phyloP scores from a whole-genome alignment of 1,284 basidiomycete genomes.

The Sporisorium exsertum region DNA sequence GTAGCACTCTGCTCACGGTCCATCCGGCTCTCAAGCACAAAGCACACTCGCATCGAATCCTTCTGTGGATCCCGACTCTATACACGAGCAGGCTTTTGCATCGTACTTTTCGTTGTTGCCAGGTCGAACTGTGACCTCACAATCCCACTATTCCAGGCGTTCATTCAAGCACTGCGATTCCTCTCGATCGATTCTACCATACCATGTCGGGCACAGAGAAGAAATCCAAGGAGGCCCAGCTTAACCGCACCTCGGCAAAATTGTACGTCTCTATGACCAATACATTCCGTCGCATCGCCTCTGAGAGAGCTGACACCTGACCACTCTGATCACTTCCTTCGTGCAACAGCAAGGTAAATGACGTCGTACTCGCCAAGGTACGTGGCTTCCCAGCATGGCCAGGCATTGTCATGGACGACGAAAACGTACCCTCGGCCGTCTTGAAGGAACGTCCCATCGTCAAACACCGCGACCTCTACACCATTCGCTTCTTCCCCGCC shows the following conservation, averaged over 20 bases:
- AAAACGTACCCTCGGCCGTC: slow-evolving; percentile 75
- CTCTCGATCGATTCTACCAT: not conserved
- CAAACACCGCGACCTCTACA: slow-evolving; percentile 80
- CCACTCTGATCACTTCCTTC: not conserved
- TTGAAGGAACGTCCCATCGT: slow-evolving; percentile 77
- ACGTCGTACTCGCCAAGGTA: slow-evolving; percentile 90
- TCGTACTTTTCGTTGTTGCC: not conserved
- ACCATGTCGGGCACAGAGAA: slow-evolving; percentile 44
- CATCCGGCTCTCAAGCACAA: not conserved
- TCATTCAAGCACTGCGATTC: not conserved
- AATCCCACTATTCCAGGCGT: not conserved
- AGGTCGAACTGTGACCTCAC: not conserved
- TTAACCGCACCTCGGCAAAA: slow-evolving; percentile 40
- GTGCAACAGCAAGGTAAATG: slow-evolving; percentile 71
- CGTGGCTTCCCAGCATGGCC: slow-evolving; percentile 95
- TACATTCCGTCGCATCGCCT: not conserved
- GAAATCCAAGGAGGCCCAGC: slow-evolving; percentile 47
- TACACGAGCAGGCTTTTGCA: not conserved
- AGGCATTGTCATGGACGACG: slow-evolving; percentile 83
- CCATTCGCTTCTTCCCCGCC: slow-evolving; percentile 87
- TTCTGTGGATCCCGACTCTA: not conserved
- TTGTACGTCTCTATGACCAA: slow-evolving; percentile 18
- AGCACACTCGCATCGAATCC: slow-evolving; percentile 1
- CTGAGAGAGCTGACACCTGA: slow-evolving; percentile 4
- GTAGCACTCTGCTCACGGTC: not conserved